These are phyloP conservation scores for Galerina sulciceps DNA, from an alignment of 768 basidiomycete genomes.

Conservation along the genomic window DNA sequence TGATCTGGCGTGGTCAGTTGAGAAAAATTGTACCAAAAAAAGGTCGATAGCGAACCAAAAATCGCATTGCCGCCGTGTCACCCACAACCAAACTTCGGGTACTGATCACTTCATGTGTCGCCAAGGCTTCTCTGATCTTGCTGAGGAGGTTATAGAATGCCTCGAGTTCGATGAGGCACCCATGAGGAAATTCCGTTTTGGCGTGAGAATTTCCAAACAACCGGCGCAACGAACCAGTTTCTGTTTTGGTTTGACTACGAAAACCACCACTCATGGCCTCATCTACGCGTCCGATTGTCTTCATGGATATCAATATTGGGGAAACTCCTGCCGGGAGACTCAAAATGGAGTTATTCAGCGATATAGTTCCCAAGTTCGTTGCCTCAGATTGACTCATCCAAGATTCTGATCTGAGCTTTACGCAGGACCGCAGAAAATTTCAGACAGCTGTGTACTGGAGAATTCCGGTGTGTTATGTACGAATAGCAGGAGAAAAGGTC, in stretches of 20 bases:
- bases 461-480: constrained; percentile 67
- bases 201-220: background rate
- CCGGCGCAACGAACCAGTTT: background rate
- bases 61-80: no score
- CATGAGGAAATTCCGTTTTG: background rate
- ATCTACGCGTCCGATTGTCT: constrained; percentile 82
- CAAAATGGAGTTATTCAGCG: constrained; percentile 97
- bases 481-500: background rate
- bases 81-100: no score
- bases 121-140: no score
- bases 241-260: background rate
- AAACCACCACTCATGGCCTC: constrained; percentile 31
- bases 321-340: constrained; percentile 94
- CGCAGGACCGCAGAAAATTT: constrained; percentile 96
- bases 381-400: background rate
- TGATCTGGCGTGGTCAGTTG: no score
- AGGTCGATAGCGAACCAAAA: no score
- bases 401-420: constrained; percentile 1
- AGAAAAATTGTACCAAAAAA: no score
- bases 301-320: constrained; percentile 97
- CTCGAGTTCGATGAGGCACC: background rate
- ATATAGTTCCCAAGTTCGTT: constrained; percentile 90
- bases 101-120: no score
- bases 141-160: no score
- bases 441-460: constrained; percentile 96